These are phyloP conservation scores for Sparassis latifolia DNA, from an alignment of 1,284 basidiomycete species.

Conservation along the genomic window DNA sequence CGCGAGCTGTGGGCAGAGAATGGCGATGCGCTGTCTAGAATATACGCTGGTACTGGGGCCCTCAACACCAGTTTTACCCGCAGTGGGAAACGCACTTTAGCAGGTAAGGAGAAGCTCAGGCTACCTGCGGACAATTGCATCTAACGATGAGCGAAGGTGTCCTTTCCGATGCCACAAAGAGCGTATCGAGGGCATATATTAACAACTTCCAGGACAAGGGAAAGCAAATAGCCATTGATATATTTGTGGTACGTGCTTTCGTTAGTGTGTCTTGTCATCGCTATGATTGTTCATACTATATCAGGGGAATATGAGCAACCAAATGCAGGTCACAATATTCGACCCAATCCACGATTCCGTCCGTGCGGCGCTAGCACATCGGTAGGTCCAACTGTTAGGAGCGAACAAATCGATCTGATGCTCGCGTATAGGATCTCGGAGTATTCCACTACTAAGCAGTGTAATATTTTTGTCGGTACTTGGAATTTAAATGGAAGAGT, in stretches of 20 bases:
- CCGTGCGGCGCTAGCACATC: slow-evolving; percentile 58
- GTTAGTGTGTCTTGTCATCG: neutral
- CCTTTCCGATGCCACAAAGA: slow-evolving; percentile 94
- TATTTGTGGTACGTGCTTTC: slow-evolving; percentile 68
- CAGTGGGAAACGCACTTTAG: slow-evolving; percentile 89
- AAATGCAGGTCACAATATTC: slow-evolving; percentile 85
- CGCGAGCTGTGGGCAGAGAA: slow-evolving; percentile 97
- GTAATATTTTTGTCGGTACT: slow-evolving; percentile 82
- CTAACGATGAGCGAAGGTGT: slow-evolving; percentile 45
- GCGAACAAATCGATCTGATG: neutral
- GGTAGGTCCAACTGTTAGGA: slow-evolving; percentile 33
- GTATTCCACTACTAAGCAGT: slow-evolving; percentile 77
- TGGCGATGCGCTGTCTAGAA: slow-evolving; percentile 83
- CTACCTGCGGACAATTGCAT: neutral
- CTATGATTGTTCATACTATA: neutral
- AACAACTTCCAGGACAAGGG: slow-evolving; percentile 97
- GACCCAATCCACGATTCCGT: slow-evolving; percentile 93
- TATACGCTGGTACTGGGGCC: slow-evolving; percentile 96
- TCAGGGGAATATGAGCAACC: slow-evolving; percentile 87
- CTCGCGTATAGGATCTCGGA: slow-evolving; percentile 43
- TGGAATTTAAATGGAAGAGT: slow-evolving; percentile 96
- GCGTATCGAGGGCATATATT: slow-evolving; percentile 91
- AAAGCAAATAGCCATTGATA: slow-evolving; percentile 93
- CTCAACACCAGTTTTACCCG: slow-evolving; percentile 95
- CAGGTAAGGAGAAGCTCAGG: slow-evolving; percentile 38